These are phyloP conservation scores for Cyberlindnera suaveolens DNA, from an alignment of 805 yeast genomes.

Conservation along the genomic window DNA sequence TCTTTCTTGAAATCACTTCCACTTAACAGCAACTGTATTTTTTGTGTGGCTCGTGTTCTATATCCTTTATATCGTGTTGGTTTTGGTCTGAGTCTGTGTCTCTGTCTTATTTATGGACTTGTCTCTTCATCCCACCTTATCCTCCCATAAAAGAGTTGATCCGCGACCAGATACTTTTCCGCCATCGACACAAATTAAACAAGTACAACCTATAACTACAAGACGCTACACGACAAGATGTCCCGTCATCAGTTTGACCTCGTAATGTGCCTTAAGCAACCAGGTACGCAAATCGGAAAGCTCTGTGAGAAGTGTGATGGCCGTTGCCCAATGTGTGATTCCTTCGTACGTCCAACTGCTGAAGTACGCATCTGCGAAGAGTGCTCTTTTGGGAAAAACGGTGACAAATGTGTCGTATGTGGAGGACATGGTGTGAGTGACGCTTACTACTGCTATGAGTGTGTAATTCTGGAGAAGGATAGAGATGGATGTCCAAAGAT, in stretches of 20 bases:
- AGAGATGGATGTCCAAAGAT: slow-evolving; percentile 92
- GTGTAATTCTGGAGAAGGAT: slow-evolving; percentile 71
- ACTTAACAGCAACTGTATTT: too few species aligned
- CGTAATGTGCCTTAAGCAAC: slow-evolving; percentile 76
- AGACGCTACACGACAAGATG: slow-evolving; percentile 35
- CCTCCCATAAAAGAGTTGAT: neutral
- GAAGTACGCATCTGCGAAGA: slow-evolving; percentile 75
- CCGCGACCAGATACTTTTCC: neutral
- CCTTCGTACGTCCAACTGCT: slow-evolving; percentile 65
- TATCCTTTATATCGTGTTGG: too few species aligned
- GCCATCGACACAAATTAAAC: neutral
- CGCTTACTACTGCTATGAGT: slow-evolving; percentile 82
- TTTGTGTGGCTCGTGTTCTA: too few species aligned
- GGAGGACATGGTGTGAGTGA: slow-evolving; percentile 56
- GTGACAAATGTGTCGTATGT: slow-evolving; percentile 73
- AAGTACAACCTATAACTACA: neutral
- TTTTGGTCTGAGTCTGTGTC: too few species aligned
- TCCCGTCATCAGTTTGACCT: slow-evolving; percentile 87
- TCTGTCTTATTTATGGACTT: too few species aligned
- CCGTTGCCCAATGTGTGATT: slow-evolving; percentile 84
- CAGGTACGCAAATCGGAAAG: slow-evolving; percentile 66
- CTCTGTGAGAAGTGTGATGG: slow-evolving; percentile 89
- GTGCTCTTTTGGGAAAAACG: slow-evolving; percentile 68
- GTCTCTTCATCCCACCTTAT: too few species aligned
- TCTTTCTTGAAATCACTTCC: too few species aligned